Base-by-base conservation (phyloP, 1,284 basidiomycete genomes). In the Xanthoconium separans region DNA sequence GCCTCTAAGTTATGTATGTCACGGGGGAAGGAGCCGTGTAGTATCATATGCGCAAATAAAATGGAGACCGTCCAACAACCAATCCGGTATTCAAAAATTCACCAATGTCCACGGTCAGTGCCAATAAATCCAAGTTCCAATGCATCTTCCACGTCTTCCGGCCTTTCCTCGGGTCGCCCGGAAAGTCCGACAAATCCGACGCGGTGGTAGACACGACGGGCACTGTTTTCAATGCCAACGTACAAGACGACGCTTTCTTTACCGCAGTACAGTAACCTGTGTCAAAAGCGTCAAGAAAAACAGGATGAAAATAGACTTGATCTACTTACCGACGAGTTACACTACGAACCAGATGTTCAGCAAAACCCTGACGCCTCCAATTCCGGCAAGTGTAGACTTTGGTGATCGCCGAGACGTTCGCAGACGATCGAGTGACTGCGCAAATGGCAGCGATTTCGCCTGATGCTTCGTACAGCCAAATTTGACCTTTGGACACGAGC, bases 401-500 rank as follows among this genome's bases (percentile, higher is more conserved):
- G 12, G 78, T 78, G 51, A 81, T 77, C 1, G 74, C 75, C 5
- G 76, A 73, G 7, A 80, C 74, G 10, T 65, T 68, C 13, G 68
- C 64, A 24, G 73, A 76, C 10, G 70, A 69, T 9, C 79, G 66
- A 0, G 79, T 80, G 6, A 73, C 70, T 10, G 85, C 85, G 3
- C 83, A 85, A 30, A 90, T 81, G 8, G 79, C 88, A 0, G 87
- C 82, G 36, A 89, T 74, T 11, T 60, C 61, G 3, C 54, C 60
- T 7, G 61, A 61, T 12, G 80, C 70, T 34, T 77, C 74, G 57
- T 84, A 82, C 2, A 89, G 77, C 87, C 87, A 91, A 4, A 87
- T 74, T 54, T 82, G 76, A 7, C 71, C 55, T n/a, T 77, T 76
- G 5, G 64, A 61, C 37, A 89, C 77, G 39, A 88, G 68, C 11